Evolutionary conservation across 169 alveolate genomes (phyloP).

Genomic region (Cryptosporidium xiaoi): DNA sequence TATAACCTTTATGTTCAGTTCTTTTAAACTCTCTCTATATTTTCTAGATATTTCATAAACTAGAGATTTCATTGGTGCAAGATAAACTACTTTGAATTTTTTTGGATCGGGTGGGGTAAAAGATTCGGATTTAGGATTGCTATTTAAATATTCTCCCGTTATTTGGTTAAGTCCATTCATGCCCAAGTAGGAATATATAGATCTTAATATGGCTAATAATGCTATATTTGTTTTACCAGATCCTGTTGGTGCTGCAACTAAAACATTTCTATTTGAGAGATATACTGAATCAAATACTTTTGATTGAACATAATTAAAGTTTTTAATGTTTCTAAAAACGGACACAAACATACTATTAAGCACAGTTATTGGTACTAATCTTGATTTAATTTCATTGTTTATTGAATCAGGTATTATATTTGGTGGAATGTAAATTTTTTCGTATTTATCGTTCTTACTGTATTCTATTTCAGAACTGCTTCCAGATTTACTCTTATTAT

Average conservation of each 20-base stretch:
- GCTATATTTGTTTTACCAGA: conserved; percentile 99
- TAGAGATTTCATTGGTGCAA: conserved; percentile 99
- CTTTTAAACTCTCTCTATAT: conserved; percentile 75
- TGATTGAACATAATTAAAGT: conserved; percentile 95
- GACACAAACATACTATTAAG: not conserved
- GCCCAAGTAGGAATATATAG: conserved; percentile 80
- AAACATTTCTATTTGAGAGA: conserved; percentile 93
- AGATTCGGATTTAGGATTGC: not conserved
- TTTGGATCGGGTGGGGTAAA: conserved; percentile 18
- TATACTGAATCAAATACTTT: conserved; percentile 93
- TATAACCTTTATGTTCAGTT: conserved; percentile 89
- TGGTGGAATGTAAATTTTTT: conserved; percentile 42
- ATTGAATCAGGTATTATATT: conserved; percentile 26
- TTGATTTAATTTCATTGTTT: conserved; percentile 9
- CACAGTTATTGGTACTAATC: not conserved
- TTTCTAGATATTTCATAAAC: conserved; percentile 89
- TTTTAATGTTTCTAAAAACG: conserved; percentile 78
- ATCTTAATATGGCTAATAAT: conserved; percentile 95
- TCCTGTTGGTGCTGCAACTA: conserved; percentile 99
- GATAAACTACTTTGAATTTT: conserved; percentile 94
- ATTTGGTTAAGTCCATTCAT: not conserved
- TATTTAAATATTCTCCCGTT: not conserved
- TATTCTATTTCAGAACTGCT: not conserved
- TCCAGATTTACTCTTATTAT: not conserved
- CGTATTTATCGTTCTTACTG: not conserved